phyloP scores from a whole-genome alignment of 306 rosid genomes.

The Trifolium repens region DNA sequence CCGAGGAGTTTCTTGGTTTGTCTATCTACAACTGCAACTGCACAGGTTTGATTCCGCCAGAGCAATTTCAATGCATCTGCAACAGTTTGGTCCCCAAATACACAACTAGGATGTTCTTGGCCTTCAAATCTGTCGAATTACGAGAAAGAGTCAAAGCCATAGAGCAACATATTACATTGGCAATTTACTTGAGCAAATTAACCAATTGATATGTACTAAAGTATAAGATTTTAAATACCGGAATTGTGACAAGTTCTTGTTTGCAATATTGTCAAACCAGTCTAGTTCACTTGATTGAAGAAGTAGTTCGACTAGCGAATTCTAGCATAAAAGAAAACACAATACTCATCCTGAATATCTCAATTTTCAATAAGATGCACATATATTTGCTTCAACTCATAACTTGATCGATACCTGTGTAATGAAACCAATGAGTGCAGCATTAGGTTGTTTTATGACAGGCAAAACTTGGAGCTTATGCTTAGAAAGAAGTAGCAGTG shows the following conservation, averaged over 20 bases:
- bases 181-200: slow-evolving; percentile 9
- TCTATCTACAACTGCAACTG: slow-evolving; percentile 55
- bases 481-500: slow-evolving; percentile 66
- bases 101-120: slow-evolving; percentile 55
- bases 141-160: slow-evolving; percentile 9
- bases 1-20: slow-evolving; percentile 60
- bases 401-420: slow-evolving; percentile 59
- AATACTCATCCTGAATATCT: slow-evolving; percentile 8
- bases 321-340: slow-evolving; percentile 52
- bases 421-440: slow-evolving; percentile 57
- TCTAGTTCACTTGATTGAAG: slow-evolving; percentile 69
- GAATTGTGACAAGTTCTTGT: slow-evolving; percentile 54
- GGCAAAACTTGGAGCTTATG: slow-evolving; percentile 67
- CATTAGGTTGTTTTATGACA: slow-evolving; percentile 47
- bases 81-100: slow-evolving; percentile 60
- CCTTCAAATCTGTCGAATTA: slow-evolving; percentile 54
- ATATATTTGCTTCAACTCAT: not conserved
- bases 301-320: slow-evolving; percentile 57
- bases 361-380: not conserved
- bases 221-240: slow-evolving; percentile 49
- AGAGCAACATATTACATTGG: not conserved
- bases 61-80: slow-evolving; percentile 59
- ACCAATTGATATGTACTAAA: not conserved
- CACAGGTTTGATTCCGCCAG: slow-evolving; percentile 49
- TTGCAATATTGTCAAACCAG: slow-evolving; percentile 66